These are phyloP conservation scores for Mallotus nudiflorus DNA, from an alignment of 345 rosid species.

Conservation along the genomic window DNA sequence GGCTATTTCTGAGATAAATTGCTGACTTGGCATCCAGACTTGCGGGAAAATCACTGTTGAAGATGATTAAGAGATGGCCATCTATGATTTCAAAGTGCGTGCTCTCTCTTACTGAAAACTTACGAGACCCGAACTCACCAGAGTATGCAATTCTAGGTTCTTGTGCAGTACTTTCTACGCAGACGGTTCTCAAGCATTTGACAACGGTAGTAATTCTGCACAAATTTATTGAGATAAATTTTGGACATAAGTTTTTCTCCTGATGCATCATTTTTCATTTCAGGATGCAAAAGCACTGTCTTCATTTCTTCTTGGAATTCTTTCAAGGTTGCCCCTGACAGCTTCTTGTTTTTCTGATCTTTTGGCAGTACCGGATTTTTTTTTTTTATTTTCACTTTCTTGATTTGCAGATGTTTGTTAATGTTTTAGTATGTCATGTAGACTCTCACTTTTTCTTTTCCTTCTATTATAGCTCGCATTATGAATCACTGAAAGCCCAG, in stretches of 20 bases:
- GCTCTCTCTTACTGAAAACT: slow-evolving; percentile 61
- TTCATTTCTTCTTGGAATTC: slow-evolving; percentile 78
- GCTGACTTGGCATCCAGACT: slow-evolving; percentile 56
- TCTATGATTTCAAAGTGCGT: slow-evolving; percentile 83
- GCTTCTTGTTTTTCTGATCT: not conserved
- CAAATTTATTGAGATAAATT: slow-evolving; percentile 25
- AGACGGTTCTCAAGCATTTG: slow-evolving; percentile 92
- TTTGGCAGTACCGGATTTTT: not conserved
- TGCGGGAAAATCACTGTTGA: slow-evolving; percentile 90
- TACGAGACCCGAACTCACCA: slow-evolving; percentile 58
- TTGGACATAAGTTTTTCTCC: slow-evolving; percentile 19
- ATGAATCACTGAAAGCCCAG: slow-evolving; percentile 89
- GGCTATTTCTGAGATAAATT: slow-evolving; percentile 15
- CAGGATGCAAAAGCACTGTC: slow-evolving; percentile 86
- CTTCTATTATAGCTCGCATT: slow-evolving; percentile 76
- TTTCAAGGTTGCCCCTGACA: slow-evolving; percentile 63
- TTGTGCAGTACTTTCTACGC: slow-evolving; percentile 87
- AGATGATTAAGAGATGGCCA: slow-evolving; percentile 97
- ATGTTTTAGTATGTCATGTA: not conserved
- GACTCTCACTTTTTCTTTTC: slow-evolving; percentile 8
- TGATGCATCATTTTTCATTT: slow-evolving; percentile 38
- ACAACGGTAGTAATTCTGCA: slow-evolving; percentile 55
- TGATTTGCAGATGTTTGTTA: not conserved
- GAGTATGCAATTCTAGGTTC: slow-evolving; percentile 90
- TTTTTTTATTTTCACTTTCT: not conserved